Evolutionary conservation across 768 basidiomycete species (phyloP).

Genomic region (Psilocybe cubensis): DNA sequence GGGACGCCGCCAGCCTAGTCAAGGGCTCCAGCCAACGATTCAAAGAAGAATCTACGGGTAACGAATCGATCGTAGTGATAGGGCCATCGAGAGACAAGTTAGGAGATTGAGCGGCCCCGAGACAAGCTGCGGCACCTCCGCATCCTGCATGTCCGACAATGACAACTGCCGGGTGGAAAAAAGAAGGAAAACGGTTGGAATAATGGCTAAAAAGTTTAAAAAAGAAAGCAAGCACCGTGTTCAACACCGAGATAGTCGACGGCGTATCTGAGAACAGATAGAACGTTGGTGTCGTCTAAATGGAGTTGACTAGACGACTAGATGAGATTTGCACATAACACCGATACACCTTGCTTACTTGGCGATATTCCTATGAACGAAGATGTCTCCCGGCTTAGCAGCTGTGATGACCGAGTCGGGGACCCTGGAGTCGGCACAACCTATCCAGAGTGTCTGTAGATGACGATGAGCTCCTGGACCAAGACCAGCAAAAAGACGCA

Average conservation of each 20-base stretch:
- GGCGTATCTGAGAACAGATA: conserved; percentile 77
- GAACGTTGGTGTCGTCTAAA: conserved; percentile 68
- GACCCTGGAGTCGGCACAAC: conserved; percentile 85
- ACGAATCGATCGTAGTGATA: conserved; percentile 34
- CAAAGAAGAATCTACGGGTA: conserved; percentile 51
- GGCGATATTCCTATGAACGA: conserved; percentile 86
- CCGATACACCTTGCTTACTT: conserved; percentile 57
- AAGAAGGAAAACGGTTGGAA: conserved; percentile 33
- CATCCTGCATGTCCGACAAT: conserved; percentile 86
- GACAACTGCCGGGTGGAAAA: conserved; percentile 54
- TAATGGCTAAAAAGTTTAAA: conserved; percentile 18
- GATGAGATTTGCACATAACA: conserved; percentile 1
- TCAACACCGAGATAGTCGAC: conserved; percentile 70
- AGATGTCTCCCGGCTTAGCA: conserved; percentile 77
- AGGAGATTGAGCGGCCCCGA: conserved; percentile 45
- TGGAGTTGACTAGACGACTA: conserved; percentile 64
- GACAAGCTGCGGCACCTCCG: conserved; percentile 71
- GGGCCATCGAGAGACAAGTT: conserved; percentile 30
- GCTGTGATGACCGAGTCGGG: conserved; percentile 77
- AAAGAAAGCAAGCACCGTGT: conserved; percentile 64
- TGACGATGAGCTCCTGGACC: conserved; percentile 5
- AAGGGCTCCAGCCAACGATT: conserved; percentile 77
- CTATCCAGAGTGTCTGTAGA: conserved; percentile 73
- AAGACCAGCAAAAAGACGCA: conserved; percentile 17
- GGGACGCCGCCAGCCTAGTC: conserved; percentile 50